phyloP scores from a whole-genome alignment of 2,329 filamentous ascomycete species.

The Arthrobotrys megalospora region DNA sequence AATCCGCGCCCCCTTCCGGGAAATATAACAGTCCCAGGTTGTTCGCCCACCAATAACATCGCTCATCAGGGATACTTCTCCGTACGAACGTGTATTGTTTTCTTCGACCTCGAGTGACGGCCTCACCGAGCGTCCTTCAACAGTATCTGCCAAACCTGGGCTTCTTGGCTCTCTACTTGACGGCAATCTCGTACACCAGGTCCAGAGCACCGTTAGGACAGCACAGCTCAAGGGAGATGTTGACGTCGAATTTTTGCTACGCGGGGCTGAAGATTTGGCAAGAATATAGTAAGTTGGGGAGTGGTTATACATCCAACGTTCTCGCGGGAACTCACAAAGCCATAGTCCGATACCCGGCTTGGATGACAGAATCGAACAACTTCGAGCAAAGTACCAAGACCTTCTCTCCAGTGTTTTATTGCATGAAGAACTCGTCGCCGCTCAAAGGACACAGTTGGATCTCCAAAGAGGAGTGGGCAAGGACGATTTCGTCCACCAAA shows the following conservation, averaged over 20 bases:
- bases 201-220: slow-evolving; percentile 43
- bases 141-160: slow-evolving; percentile 26
- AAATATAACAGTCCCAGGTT: slow-evolving; percentile 40
- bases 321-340: neutral
- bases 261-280: slow-evolving; percentile 47
- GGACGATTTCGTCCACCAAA: neutral
- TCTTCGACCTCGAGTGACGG: slow-evolving; percentile 33
- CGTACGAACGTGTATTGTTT: slow-evolving; percentile 56
- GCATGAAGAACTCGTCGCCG: slow-evolving; percentile 54
- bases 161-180: slow-evolving; percentile 49
- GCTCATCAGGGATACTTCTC: slow-evolving; percentile 55
- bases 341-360: slow-evolving; percentile 46
- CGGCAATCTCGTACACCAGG: slow-evolving; percentile 50
- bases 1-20: neutral
- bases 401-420: slow-evolving; percentile 47
- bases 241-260: slow-evolving; percentile 48
- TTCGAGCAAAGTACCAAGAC: slow-evolving; percentile 39
- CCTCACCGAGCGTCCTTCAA: slow-evolving; percentile 8
- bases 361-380: slow-evolving; percentile 39
- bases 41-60: slow-evolving; percentile 55
- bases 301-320: neutral
- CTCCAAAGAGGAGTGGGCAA: slow-evolving; percentile 39
- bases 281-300: slow-evolving; percentile 51
- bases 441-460: slow-evolving; percentile 54
- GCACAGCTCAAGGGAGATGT: slow-evolving; percentile 51